phyloP scores from a whole-genome alignment of 768 basidiomycete species.

The Sistotremastrum suecicum region DNA sequence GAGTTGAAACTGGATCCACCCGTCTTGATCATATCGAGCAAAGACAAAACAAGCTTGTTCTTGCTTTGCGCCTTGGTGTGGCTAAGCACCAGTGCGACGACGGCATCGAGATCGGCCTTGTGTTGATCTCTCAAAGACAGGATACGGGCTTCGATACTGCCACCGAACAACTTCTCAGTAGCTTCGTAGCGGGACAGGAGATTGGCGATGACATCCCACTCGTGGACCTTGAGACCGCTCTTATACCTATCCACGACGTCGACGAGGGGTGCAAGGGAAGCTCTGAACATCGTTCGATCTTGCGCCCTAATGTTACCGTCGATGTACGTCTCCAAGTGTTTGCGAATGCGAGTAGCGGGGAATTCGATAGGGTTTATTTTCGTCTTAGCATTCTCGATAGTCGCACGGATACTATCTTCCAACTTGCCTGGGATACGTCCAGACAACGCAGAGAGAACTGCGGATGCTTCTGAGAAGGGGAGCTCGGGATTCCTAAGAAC shows the following conservation, averaged over 20 bases:
- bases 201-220: constrained; percentile 60
- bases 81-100: constrained; percentile 74
- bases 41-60: constrained; percentile 69
- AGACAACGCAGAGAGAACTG: constrained; percentile 76
- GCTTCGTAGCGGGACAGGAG: constrained; percentile 68
- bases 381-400: constrained; percentile 60
- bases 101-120: constrained; percentile 86
- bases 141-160: constrained; percentile 86
- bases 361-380: constrained; percentile 73
- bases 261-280: constrained; percentile 53
- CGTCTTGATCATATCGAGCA: constrained; percentile 84
- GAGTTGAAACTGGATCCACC: constrained; percentile 64
- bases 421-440: constrained; percentile 89
- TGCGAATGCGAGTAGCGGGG: constrained; percentile 77
- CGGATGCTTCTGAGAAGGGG: constrained; percentile 72
- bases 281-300: constrained; percentile 69
- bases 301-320: constrained; percentile 67
- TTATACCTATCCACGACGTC: constrained; percentile 70
- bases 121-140: constrained; percentile 80
- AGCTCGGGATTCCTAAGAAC: constrained; percentile 76
- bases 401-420: constrained; percentile 70
- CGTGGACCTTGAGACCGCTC: constrained; percentile 76
- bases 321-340: constrained; percentile 72
- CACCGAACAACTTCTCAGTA: constrained; percentile 88
- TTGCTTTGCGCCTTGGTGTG: constrained; percentile 95